phyloP scores from a whole-genome alignment of 129 eudicot genomes.

The Arctium lappa region DNA sequence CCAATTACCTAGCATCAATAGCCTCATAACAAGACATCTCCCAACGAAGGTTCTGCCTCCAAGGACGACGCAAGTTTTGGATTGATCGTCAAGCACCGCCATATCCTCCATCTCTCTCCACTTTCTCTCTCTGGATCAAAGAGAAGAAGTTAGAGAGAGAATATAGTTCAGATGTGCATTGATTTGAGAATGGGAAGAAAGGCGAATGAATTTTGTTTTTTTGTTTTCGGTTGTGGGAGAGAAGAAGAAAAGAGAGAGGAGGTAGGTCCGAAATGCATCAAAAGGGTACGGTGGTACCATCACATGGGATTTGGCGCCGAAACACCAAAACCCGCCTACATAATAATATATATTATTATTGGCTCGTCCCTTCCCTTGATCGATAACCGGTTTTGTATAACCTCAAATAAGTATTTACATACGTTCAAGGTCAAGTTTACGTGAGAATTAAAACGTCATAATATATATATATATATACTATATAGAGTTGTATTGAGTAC shows the following conservation, averaged over 20 bases:
- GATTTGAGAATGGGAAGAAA: constrained; percentile 9
- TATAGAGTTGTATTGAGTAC: too few relatives aligned
- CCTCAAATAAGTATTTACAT: too few relatives aligned
- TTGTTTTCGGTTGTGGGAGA: constrained; percentile 12
- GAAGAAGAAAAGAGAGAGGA: not conserved
- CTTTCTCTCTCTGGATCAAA: constrained; percentile 37
- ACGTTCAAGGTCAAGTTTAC: too few relatives aligned
- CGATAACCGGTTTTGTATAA: too few relatives aligned
- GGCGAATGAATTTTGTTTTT: not conserved
- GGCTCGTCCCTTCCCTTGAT: too few relatives aligned
- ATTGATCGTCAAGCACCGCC: constrained; percentile 30
- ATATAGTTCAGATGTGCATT: constrained; percentile 9
- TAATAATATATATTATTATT: not conserved
- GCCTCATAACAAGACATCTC: constrained; percentile 54
- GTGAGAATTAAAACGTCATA: too few relatives aligned
- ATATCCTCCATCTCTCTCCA: constrained; percentile 3
- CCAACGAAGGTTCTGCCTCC: constrained; percentile 79
- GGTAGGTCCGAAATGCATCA: not conserved
- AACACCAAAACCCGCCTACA: constrained; percentile 6
- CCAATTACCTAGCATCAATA: constrained; percentile 64
- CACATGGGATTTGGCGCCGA: constrained; percentile 23
- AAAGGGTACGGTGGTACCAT: not conserved
- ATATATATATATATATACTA: too few relatives aligned
- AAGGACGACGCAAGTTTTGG: constrained; percentile 57
- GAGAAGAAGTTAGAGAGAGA: constrained; percentile 45